Conservation (phyloP, 768 basidiomycete species). For the Butyriboletus loyo region DNA sequence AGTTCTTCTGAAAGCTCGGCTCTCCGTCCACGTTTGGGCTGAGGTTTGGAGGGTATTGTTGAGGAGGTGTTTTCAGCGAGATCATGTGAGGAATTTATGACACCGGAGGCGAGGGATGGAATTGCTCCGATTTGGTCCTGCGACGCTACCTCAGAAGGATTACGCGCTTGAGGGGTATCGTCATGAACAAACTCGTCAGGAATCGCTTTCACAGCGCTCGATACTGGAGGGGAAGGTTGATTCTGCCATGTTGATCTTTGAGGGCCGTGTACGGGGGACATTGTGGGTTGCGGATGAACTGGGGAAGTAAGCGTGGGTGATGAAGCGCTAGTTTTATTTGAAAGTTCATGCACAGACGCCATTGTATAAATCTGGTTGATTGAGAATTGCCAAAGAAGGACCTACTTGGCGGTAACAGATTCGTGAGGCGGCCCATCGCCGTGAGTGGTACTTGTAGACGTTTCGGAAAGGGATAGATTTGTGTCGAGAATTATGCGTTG, state of each 20-base stretch:
- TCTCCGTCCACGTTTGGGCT: constrained; percentile 26
- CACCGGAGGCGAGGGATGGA: background rate
- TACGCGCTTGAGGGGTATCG: background rate
- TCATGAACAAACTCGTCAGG: background rate
- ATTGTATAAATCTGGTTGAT: constrained; percentile 3
- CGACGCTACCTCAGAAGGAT: background rate
- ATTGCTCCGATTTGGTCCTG: background rate
- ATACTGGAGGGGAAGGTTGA: background rate
- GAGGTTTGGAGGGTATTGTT: constrained; percentile 14
- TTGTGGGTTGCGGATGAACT: background rate
- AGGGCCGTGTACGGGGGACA: background rate
- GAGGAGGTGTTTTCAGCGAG: background rate
- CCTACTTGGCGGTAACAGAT: constrained; percentile 8
- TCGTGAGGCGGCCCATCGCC: background rate
- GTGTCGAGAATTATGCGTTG: constrained; percentile 15
- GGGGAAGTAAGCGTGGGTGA: background rate
- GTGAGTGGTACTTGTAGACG: background rate
- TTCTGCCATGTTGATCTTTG: background rate
- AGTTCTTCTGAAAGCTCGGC: constrained; percentile 23
- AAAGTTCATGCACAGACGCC: background rate
- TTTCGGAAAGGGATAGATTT: background rate
- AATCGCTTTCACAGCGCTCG: background rate
- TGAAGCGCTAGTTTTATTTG: background rate
- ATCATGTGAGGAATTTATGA: background rate
- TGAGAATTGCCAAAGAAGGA: background rate